Percentiles rank a stretch among this genome's conserved stretches.
phyloP scores from a whole-genome alignment of 2,329 filamentous ascomycete genomes.

The Coniochaeta pulveracea region DNA sequence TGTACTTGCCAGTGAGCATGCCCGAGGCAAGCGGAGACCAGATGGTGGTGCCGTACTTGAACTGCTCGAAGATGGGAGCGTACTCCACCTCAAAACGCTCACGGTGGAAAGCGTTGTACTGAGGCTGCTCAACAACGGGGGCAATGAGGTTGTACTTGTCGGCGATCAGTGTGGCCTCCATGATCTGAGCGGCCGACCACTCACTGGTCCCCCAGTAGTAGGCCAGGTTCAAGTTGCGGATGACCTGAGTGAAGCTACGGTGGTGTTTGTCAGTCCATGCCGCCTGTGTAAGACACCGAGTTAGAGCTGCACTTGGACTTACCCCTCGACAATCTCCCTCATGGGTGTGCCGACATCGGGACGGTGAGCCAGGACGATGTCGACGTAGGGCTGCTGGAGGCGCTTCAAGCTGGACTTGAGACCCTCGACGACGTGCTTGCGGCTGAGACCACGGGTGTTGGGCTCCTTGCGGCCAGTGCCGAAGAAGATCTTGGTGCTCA shows the following conservation, averaged over 20 bases:
- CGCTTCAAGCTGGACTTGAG: conserved; percentile 45
- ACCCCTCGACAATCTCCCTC: conserved; percentile 48
- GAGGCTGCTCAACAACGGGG: conserved; percentile 32
- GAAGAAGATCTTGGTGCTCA: conserved; percentile 37
- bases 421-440: conserved; percentile 42
- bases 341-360: conserved; percentile 45
- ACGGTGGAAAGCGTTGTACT: conserved; percentile 52
- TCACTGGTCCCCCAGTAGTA: conserved; percentile 56
- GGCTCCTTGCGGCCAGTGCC: conserved; percentile 47
- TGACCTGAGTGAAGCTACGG: conserved; percentile 32
- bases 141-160: conserved; percentile 49
- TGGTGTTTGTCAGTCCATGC: too few species aligned
- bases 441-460: conserved; percentile 35
- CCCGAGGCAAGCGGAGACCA: conserved; percentile 49
- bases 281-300: too few species aligned
- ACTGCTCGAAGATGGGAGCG: conserved; percentile 45
- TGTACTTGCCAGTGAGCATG: conserved; percentile 56
- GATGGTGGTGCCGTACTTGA: conserved; percentile 48
- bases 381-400: conserved; percentile 52
- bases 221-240: conserved; percentile 42
- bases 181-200: conserved; percentile 48
- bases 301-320: too few species aligned
- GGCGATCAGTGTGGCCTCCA: conserved; percentile 42
- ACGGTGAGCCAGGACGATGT: conserved; percentile 51
- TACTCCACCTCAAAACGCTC: conserved; percentile 52